Percentiles rank a stretch among this genome's conserved stretches.
Evolutionary conservation across 1,139 yeast species (phyloP).

Genomic region (Blastobotrys indianensis): DNA sequence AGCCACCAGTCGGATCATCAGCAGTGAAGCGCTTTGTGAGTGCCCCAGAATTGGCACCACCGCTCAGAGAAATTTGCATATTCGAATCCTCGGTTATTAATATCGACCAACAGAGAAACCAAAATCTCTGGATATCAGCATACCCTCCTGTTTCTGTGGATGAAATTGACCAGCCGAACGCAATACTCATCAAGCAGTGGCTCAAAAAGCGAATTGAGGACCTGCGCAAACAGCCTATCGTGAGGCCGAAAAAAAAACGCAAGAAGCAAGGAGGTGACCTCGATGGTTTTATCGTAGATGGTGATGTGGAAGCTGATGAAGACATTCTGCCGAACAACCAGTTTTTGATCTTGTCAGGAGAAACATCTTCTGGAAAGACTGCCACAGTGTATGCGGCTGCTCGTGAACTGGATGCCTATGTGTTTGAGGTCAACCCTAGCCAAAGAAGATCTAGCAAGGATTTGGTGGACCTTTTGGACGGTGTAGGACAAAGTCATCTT

Average conservation of each 20-base stretch:
- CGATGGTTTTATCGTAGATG: slow-evolving; percentile 41
- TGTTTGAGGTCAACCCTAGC: slow-evolving; percentile 76
- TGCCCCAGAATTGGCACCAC: too few species aligned
- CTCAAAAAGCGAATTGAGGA: slow-evolving; percentile 6
- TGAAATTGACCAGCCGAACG: background rate
- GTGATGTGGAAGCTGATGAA: slow-evolving; percentile 27
- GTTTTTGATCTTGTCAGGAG: slow-evolving; percentile 59
- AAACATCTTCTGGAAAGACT: slow-evolving; percentile 74
- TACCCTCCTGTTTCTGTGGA: background rate
- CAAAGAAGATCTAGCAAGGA: slow-evolving; percentile 69
- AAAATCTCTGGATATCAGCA: background rate
- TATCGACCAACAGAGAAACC: too few species aligned
- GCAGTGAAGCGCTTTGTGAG: too few species aligned
- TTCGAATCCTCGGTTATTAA: too few species aligned
- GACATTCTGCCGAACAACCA: slow-evolving; percentile 24
- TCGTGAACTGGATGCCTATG: slow-evolving; percentile 59
- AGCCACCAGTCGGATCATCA: too few species aligned
- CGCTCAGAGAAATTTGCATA: too few species aligned
- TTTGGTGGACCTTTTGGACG: slow-evolving; percentile 58
- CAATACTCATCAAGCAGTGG: slow-evolving; percentile 8
- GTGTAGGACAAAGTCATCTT: slow-evolving; percentile 77
- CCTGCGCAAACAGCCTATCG: slow-evolving; percentile 1
- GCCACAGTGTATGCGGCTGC: slow-evolving; percentile 67
- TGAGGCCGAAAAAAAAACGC: slow-evolving; percentile 5
- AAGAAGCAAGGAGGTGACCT: slow-evolving; percentile 10